Evolutionary conservation across 331 rosid species (phyloP).

Genomic region (Pyracantha coccinea): DNA sequence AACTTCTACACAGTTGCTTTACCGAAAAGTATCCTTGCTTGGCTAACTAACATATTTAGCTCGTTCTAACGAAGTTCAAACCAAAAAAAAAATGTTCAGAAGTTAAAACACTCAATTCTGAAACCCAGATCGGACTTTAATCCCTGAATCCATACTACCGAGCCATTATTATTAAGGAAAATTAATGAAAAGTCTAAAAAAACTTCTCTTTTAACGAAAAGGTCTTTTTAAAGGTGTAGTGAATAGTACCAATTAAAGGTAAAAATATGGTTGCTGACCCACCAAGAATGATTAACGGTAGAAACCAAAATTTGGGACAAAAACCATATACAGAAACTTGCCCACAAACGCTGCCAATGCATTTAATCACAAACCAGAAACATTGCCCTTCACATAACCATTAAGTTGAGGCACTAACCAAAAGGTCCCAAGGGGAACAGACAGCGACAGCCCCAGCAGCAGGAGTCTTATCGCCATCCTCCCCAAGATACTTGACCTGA

Average conservation of each 20-base stretch:
- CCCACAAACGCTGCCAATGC: not conserved
- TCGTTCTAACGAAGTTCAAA: not conserved
- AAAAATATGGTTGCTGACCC: too few species aligned
- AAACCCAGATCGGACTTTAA: not conserved
- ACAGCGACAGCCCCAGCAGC: slow-evolving; percentile 85
- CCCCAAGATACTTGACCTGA: slow-evolving; percentile 93
- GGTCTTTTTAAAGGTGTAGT: too few species aligned
- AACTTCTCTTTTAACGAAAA: too few species aligned
- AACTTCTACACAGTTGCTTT: not conserved
- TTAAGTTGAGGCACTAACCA: slow-evolving; percentile 56
- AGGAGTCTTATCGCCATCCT: slow-evolving; percentile 76
- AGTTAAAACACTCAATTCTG: not conserved
- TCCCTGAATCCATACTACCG: not conserved
- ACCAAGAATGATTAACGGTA: not conserved
- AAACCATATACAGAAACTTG: not conserved
- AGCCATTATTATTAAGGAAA: not conserved
- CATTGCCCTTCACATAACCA: slow-evolving; percentile 3
- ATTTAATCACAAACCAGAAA: not conserved
- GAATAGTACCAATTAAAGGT: too few species aligned
- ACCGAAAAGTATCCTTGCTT: not conserved
- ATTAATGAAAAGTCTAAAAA: too few species aligned
- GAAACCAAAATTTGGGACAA: not conserved
- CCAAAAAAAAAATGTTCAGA: not conserved
- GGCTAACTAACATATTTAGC: not conserved
- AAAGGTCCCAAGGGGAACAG: slow-evolving; percentile 95